Evolutionary conservation across 768 basidiomycete species (phyloP).

Genomic region (Mycena filopes): DNA sequence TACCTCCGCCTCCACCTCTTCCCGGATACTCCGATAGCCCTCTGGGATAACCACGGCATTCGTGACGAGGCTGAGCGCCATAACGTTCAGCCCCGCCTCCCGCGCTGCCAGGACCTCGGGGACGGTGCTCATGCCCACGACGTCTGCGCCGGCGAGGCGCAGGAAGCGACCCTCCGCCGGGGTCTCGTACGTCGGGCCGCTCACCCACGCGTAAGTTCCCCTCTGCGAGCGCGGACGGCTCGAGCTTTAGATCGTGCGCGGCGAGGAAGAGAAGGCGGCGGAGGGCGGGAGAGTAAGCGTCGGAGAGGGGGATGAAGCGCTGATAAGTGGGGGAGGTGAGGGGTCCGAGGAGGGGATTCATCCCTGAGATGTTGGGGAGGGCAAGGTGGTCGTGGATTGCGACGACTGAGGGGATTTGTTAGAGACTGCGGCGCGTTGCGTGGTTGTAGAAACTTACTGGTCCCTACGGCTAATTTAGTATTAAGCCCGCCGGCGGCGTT

Average conservation of each 20-base stretch:
- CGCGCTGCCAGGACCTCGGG: slow-evolving; percentile 87
- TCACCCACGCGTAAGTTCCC: slow-evolving; percentile 92
- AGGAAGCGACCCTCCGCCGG: slow-evolving; percentile 88
- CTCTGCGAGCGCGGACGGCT: slow-evolving; percentile 70
- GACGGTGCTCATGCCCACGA: slow-evolving; percentile 95
- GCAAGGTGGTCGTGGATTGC: slow-evolving; percentile 88
- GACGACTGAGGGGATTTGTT: slow-evolving; percentile 66
- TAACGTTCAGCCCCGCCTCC: slow-evolving; percentile 78
- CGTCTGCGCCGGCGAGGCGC: slow-evolving; percentile 79
- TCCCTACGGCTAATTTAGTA: slow-evolving; percentile 78
- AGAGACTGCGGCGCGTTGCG: slow-evolving; percentile 13
- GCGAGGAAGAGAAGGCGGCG: slow-evolving; percentile 81
- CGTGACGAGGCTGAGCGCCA: slow-evolving; percentile 87
- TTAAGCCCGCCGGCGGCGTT: slow-evolving; percentile 90
- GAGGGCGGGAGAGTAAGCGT: slow-evolving; percentile 80
- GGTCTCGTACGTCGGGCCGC: slow-evolving; percentile 91
- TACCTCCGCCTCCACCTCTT: slow-evolving; percentile 84
- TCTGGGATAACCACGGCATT: slow-evolving; percentile 84
- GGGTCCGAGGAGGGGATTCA: slow-evolving; percentile 84
- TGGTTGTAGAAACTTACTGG: slow-evolving; percentile 61
- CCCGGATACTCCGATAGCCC: slow-evolving; percentile 72
- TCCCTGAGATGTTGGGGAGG: slow-evolving; percentile 78
- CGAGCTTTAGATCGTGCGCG: slow-evolving; percentile 68
- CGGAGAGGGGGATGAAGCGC: slow-evolving; percentile 86
- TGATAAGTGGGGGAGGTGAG: slow-evolving; percentile 64